Conservation (phyloP, 108 stramenopile species). For the Nannochloropsis salina region DNA sequence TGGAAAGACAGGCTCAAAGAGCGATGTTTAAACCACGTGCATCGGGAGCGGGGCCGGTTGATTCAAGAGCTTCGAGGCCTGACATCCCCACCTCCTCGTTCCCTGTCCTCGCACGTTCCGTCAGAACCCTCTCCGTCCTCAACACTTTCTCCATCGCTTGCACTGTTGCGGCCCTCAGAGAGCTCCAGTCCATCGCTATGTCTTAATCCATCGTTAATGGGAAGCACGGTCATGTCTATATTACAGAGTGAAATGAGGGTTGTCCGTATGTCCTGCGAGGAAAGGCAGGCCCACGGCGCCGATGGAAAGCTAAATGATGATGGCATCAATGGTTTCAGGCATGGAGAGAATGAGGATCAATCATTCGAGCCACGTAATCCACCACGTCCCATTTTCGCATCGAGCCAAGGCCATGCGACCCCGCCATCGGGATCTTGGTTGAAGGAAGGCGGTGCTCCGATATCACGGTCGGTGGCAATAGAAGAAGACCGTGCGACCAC, state of each 20-base stretch:
- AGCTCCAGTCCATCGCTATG: not conserved
- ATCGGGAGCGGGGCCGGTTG: not conserved
- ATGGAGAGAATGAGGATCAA: too few relatives aligned
- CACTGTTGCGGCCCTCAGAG: not conserved
- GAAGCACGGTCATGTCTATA: constrained; percentile 5
- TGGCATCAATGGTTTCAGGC: too few relatives aligned
- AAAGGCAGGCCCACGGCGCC: not conserved
- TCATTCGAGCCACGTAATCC: too few relatives aligned
- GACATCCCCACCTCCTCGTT: not conserved
- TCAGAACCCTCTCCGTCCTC: not conserved
- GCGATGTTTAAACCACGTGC: not conserved
- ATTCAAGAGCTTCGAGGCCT: constrained; percentile 1
- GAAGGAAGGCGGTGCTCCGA: too few relatives aligned
- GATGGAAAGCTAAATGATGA: not conserved
- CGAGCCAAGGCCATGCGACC: too few relatives aligned
- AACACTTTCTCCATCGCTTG: not conserved
- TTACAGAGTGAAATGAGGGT: constrained; percentile 15
- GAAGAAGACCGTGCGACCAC: too few relatives aligned
- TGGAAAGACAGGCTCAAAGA: not conserved
- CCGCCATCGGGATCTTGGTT: too few relatives aligned
- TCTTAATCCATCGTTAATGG: not conserved
- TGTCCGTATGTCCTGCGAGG: not conserved
- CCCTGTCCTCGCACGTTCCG: not conserved
- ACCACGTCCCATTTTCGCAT: too few relatives aligned
- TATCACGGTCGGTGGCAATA: too few relatives aligned